Percentiles rank a stretch among this genome's conserved stretches.
Evolutionary conservation across 2,329 filamentous ascomycete species (phyloP).

Genomic region (Fusarium burgessii): DNA sequence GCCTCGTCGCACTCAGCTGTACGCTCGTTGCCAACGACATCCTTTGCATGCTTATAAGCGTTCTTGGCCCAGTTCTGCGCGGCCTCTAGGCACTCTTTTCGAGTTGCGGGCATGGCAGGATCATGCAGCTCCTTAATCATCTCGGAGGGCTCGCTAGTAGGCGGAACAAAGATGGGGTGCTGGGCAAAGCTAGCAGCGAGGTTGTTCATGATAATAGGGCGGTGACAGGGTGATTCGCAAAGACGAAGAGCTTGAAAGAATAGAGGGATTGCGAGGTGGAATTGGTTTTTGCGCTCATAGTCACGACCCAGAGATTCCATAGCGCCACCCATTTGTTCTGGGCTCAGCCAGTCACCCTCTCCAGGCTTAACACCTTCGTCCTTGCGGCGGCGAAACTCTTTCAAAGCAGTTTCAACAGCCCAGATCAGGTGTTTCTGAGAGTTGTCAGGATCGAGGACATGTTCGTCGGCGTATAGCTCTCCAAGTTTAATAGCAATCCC

Average conservation of each 20-base stretch:
- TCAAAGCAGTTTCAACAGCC: constrained; percentile 83
- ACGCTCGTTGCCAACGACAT: constrained; percentile 73
- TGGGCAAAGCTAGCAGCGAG: constrained; percentile 79
- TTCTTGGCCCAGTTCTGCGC: constrained; percentile 84
- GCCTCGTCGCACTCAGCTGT: constrained; percentile 85
- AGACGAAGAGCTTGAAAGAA: constrained; percentile 86
- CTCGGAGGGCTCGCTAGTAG: constrained; percentile 45
- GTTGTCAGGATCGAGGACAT: constrained; percentile 78
- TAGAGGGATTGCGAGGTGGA: constrained; percentile 85
- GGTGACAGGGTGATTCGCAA: constrained; percentile 76
- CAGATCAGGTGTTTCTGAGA: constrained; percentile 81
- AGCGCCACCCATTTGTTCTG: constrained; percentile 78
- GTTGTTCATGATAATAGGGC: constrained; percentile 88
- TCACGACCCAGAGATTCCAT: constrained; percentile 81
- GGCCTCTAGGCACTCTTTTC: constrained; percentile 73
- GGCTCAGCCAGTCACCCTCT: constrained; percentile 77
- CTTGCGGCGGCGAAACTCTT: constrained; percentile 77
- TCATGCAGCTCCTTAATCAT: constrained; percentile 46
- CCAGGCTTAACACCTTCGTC: constrained; percentile 75
- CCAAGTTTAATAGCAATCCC: constrained; percentile 86
- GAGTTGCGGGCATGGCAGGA: constrained; percentile 57
- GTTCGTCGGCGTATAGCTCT: constrained; percentile 81
- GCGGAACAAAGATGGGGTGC: constrained; percentile 61
- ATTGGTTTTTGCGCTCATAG: constrained; percentile 79
- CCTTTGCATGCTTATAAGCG: constrained; percentile 74